A percentile compares a stretch with the other conserved stretches of the same genome.
Conservation (phyloP, 2,329 filamentous ascomycete genomes). For the Aspergillus spinulosporus region DNA sequence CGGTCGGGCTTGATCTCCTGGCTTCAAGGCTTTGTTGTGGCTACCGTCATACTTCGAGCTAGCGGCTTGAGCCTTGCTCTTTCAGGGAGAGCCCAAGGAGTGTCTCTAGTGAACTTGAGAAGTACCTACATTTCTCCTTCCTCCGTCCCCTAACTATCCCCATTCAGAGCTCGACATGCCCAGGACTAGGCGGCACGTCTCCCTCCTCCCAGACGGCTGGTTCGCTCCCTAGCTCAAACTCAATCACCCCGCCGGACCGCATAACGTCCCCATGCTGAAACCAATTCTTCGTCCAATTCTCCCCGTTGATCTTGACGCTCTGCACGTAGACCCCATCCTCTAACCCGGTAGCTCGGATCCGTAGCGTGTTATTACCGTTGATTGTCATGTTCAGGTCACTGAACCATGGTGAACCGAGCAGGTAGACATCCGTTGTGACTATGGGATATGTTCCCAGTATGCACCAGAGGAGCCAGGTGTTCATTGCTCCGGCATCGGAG, state of each 20-base stretch:
- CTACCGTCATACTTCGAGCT: too few relatives aligned
- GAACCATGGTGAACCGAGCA: constrained; percentile 51
- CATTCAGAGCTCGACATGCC: constrained; percentile 29
- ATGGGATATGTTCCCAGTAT: constrained; percentile 53
- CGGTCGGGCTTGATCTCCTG: too few relatives aligned
- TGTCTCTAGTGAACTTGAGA: too few relatives aligned
- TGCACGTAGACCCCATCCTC: constrained; percentile 54
- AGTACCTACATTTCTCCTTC: background rate
- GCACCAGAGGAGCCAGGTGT: constrained; percentile 54
- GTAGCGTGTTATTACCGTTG: constrained; percentile 37
- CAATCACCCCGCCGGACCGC: constrained; percentile 47
- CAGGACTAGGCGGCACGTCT: constrained; percentile 53
- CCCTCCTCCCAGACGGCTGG: constrained; percentile 51
- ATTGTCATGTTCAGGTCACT: constrained; percentile 37
- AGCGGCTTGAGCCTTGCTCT: too few relatives aligned
- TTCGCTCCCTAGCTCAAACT: constrained; percentile 48
- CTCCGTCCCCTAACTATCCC: background rate
- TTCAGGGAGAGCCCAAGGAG: too few relatives aligned
- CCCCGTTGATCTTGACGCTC: constrained; percentile 54
- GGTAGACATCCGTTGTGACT: constrained; percentile 50
- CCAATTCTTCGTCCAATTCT: constrained; percentile 57
- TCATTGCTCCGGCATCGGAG: constrained; percentile 61
- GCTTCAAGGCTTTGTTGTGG: too few relatives aligned
- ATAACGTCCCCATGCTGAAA: constrained; percentile 53
- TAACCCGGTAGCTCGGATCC: constrained; percentile 50